Evolutionary conservation across 768 basidiomycete species (phyloP), one percentile per base, ranked within the genome.

Genomic region (Tremella mesenterica): DNA sequence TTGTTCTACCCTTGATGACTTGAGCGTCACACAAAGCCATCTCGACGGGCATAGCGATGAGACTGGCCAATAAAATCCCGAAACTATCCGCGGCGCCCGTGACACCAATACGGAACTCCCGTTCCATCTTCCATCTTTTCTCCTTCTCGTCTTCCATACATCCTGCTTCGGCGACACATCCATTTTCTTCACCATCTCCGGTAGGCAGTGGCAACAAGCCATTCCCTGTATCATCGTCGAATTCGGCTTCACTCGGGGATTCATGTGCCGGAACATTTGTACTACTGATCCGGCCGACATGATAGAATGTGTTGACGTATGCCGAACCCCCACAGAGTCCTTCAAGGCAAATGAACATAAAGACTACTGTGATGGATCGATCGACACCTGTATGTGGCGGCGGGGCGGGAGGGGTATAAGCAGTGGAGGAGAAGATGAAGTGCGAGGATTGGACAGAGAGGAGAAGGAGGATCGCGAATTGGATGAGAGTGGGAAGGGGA

Each of bases 241-340:
- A 79, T 6, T 69, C 74, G 1, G 65, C 66, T 20, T 90, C 76
- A 3, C 78, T 77, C 9, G 44, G 41, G 16, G 28, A 20, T 57
- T 87, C 85, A n/a, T n/a, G n/a, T n/a, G n/a, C n/a, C n/a, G n/a
- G n/a, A n/a, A n/a, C n/a, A n/a, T n/a, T n/a, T n/a, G n/a, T n/a
- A 8, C n/a, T 18, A n/a, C 67, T 69, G 41, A 69, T 68, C 9
- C 62, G 34, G 4, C 65, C 65, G 4, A 73, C 66, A 52, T 70
- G 67, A 33, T 55, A 61, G 50, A 63, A 64, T 26, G 58, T 58
- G 54, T 71, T 57, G 41, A 58, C 54, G 53, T 95, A 96, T 14
- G 88, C 89, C 10, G 85, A 77, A 4, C 93, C 93, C 27, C 93
- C 93, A 59, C 89, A 93, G 39, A 95, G 77, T 2, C 93, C 93